phyloP scores from a whole-genome alignment of 2,329 filamentous ascomycete species.

The Penicillium glabrum region DNA sequence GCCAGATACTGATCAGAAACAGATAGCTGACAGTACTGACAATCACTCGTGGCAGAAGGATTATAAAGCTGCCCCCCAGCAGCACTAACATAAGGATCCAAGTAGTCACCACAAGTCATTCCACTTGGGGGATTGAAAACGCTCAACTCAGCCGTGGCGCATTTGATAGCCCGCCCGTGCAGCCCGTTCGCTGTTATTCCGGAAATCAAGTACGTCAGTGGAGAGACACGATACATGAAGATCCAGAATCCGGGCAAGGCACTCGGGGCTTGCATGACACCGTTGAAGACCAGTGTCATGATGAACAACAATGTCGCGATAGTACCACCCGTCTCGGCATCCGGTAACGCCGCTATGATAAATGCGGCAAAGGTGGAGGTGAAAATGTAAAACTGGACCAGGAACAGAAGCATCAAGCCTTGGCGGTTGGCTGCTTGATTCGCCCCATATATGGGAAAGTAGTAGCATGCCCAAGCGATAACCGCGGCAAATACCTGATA shows the following conservation, averaged over 20 bases:
- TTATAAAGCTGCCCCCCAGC: slow-evolving; percentile 59
- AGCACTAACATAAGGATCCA: slow-evolving; percentile 50
- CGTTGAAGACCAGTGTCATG: slow-evolving; percentile 71
- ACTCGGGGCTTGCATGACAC: slow-evolving; percentile 65
- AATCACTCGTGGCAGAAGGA: slow-evolving; percentile 48
- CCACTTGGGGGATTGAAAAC: slow-evolving; percentile 61
- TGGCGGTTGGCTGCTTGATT: slow-evolving; percentile 67
- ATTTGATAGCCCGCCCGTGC: slow-evolving; percentile 64
- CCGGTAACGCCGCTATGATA: slow-evolving; percentile 72
- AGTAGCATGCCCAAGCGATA: slow-evolving; percentile 79
- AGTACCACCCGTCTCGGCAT: slow-evolving; percentile 73
- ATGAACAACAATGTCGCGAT: slow-evolving; percentile 74
- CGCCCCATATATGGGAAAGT: slow-evolving; percentile 71
- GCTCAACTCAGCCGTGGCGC: slow-evolving; percentile 68
- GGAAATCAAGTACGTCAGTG: slow-evolving; percentile 77
- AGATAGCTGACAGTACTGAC: slow-evolving; percentile 49
- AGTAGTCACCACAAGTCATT: slow-evolving; percentile 62
- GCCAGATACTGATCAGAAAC: slow-evolving; percentile 45
- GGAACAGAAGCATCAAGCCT: slow-evolving; percentile 74
- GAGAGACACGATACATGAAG: slow-evolving; percentile 80
- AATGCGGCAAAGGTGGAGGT: slow-evolving; percentile 78
- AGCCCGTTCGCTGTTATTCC: slow-evolving; percentile 71
- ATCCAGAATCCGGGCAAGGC: slow-evolving; percentile 74
- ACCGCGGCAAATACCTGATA: slow-evolving; percentile 75
- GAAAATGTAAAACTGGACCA: slow-evolving; percentile 75